phyloP scores from a whole-genome alignment of 306 rosid genomes.

The Prosopis cineraria region DNA sequence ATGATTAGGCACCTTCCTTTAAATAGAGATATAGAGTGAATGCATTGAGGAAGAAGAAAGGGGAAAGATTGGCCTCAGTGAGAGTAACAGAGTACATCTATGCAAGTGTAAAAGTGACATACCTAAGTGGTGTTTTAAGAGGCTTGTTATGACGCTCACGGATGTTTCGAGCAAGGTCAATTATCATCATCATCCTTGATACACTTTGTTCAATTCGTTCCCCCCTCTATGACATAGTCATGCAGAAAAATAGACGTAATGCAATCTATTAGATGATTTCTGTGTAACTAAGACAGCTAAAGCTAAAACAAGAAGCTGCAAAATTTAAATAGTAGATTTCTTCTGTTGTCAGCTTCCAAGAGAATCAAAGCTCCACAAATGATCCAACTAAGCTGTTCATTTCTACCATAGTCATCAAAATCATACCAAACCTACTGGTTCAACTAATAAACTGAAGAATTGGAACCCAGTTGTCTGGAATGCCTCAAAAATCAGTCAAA shows the following conservation, averaged over 20 bases:
- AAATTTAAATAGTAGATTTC: background rate
- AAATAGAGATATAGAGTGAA: background rate
- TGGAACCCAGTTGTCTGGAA: too few species aligned
- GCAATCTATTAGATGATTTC: constrained; percentile 20
- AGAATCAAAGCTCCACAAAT: background rate
- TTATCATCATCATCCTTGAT: constrained; percentile 87
- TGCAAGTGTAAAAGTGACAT: constrained; percentile 20
- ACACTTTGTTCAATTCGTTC: constrained; percentile 92
- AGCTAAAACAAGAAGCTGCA: constrained; percentile 13
- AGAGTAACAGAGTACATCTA: background rate
- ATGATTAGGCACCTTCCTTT: background rate
- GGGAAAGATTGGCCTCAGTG: background rate
- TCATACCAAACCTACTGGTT: too few species aligned
- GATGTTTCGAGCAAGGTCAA: constrained; percentile 93
- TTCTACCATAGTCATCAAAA: background rate
- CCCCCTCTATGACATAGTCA: constrained; percentile 57
- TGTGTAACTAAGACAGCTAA: constrained; percentile 19
- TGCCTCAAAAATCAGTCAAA: too few species aligned
- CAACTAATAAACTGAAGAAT: too few species aligned
- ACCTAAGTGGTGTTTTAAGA: constrained; percentile 95
- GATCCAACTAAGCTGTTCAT: background rate
- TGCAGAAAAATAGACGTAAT: constrained; percentile 20
- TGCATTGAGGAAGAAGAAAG: background rate
- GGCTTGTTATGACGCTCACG: constrained; percentile 97
- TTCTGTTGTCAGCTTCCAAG: background rate